Base-by-base conservation (phyloP, 2,329 filamentous ascomycete species). In the Exserohilum turcica region DNA sequence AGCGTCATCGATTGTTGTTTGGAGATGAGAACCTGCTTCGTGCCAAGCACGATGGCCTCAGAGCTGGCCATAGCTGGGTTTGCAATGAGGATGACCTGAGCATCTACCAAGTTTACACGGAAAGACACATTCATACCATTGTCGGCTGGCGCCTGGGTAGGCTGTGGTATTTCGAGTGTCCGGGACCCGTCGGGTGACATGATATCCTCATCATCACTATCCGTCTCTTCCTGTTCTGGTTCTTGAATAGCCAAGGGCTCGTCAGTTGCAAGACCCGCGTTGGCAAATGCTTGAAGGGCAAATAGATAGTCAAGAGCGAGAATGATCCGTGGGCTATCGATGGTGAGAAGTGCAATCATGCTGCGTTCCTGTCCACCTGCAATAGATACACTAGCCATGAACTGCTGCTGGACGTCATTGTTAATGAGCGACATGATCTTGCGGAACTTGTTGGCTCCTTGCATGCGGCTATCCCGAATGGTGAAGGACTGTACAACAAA, bases 351-450 rank as follows among this genome's bases (percentile, higher is more conserved):
- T 1, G 91, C 91, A 66, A 97, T 95, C 50, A 97, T 76, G 70
- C 87, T 90, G 54, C 86, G 86, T 35, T 96, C 89, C 29, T 86
- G 80, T 3, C 92, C 92, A 13, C 92, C 90, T 0, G 92, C 92
- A 75, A 99, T 95, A 0, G 92, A 95, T 3, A 99, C 79, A 71
- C 90, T 97, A 15, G 94, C 94, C 94, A 99, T 99, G 68, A 99
- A 92, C 66, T 99, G 95, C 73, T 97, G 92, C 39, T 86, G 84
- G 48, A 94, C 92, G 50, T 92, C 89, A 64, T 92, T 93, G 74
- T 97, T 97, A 68, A 92, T 92, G 49, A 96, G 87, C 1, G 92
- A 92, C 94, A 99, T 97, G 77, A 99, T 97, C 73, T 93, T 95
- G 44, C 92, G 86, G 81, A 95, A 99, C 71, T 96, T 97, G 79